phyloP scores from a whole-genome alignment of 192 early-diverging fungal species.

The Coemansia sp. region DNA sequence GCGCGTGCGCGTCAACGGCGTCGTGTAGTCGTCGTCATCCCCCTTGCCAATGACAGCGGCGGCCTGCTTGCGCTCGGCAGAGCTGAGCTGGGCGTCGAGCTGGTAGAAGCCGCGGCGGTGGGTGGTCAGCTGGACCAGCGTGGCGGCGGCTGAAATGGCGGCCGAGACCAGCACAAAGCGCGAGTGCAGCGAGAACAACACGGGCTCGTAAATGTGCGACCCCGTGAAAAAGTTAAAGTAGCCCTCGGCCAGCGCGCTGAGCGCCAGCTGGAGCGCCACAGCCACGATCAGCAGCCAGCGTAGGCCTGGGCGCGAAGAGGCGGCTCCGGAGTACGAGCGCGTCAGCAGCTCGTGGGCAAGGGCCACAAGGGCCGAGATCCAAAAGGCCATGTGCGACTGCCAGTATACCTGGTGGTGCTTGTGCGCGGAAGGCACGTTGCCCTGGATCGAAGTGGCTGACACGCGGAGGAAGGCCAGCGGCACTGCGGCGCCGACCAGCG shows the following conservation, averaged over 20 bases:
- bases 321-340: not conserved
- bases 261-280: not conserved
- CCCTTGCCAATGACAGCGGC: not conserved
- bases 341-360: not conserved
- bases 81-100: constrained; percentile 11
- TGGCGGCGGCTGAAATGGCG: not conserved
- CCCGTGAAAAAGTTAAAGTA: constrained; percentile 26
- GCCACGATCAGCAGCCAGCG: constrained; percentile 5
- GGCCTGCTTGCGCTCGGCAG: not conserved
- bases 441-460: not conserved
- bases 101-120: constrained; percentile 38
- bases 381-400: not conserved
- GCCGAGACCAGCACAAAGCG: constrained; percentile 20
- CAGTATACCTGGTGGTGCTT: constrained; percentile 1
- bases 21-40: constrained; percentile 25
- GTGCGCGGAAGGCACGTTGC: not conserved
- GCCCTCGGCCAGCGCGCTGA: constrained; percentile 24
- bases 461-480: not conserved
- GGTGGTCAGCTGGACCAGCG: constrained; percentile 23
- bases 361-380: not conserved
- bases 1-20: constrained; percentile 35
- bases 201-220: constrained; percentile 14
- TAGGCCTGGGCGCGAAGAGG: not conserved
- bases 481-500: constrained; percentile 14
- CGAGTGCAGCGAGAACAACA: constrained; percentile 22